Percentiles rank a stretch among this genome's conserved stretches.
Evolutionary conservation across 139 green algal species (phyloP).

Genomic region (Diplosphaera chodatii): DNA sequence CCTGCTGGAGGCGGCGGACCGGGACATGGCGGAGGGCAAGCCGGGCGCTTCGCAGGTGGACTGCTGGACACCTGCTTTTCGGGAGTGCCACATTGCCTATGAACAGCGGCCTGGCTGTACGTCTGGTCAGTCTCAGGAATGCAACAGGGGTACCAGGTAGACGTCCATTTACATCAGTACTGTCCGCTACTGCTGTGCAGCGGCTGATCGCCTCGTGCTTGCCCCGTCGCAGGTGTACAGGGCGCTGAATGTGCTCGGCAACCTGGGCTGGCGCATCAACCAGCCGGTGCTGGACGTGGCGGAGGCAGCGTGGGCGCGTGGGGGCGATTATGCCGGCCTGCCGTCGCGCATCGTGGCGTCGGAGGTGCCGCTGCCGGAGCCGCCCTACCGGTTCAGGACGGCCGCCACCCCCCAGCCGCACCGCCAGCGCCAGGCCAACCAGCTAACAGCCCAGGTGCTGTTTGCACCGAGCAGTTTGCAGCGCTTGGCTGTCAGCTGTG

Average conservation of each 20-base stretch:
- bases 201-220: too few relatives aligned
- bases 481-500: too few relatives aligned
- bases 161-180: too few relatives aligned
- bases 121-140: too few relatives aligned
- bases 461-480: too few relatives aligned
- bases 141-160: too few relatives aligned
- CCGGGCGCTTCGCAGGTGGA: slow-evolving; percentile 15
- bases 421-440: background rate
- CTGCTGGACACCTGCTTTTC: too few relatives aligned
- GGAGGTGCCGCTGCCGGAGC: slow-evolving; percentile 7
- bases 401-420: background rate
- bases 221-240: slow-evolving; percentile 70
- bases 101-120: too few relatives aligned
- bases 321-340: slow-evolving; percentile 17
- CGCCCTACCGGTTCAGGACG: slow-evolving; percentile 11
- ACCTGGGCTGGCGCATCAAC: slow-evolving; percentile 67
- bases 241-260: slow-evolving; percentile 72
- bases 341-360: slow-evolving; percentile 21
- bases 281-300: slow-evolving; percentile 40
- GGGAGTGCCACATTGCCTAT: too few relatives aligned
- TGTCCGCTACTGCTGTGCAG: too few relatives aligned
- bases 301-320: slow-evolving; percentile 21
- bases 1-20: slow-evolving; percentile 24
- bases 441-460: slow-evolving; percentile 5
- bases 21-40: slow-evolving; percentile 18